Conservation (phyloP, 2,329 filamentous ascomycete species). For the Diaporthe citri region DNA sequence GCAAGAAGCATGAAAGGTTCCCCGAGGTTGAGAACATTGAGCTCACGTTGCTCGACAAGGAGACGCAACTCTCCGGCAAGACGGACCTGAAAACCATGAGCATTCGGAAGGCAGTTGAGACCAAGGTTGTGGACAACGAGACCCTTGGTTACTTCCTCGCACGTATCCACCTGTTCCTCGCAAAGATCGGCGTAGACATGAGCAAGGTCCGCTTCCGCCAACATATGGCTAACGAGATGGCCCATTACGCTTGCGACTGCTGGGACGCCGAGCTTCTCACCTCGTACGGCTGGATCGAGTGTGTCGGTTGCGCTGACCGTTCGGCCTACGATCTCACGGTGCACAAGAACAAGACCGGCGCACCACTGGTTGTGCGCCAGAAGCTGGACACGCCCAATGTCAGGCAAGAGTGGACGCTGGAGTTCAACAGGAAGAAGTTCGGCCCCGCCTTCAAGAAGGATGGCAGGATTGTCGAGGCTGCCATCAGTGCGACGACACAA, state of each 20-base stretch:
- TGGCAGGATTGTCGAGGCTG: conserved; percentile 85
- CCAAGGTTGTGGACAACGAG: conserved; percentile 92
- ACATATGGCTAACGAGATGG: conserved; percentile 85
- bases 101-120: conserved; percentile 87
- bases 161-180: conserved; percentile 90
- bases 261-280: conserved; percentile 97
- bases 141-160: conserved; percentile 98
- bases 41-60: conserved; percentile 84
- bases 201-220: conserved; percentile 95
- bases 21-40: conserved; percentile 85
- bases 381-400: conserved; percentile 81
- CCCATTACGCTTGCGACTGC: conserved; percentile 96
- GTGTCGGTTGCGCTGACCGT: conserved; percentile 95
- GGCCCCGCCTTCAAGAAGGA: conserved; percentile 97
- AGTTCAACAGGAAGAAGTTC: conserved; percentile 95
- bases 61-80: conserved; percentile 88
- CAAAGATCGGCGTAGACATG: conserved; percentile 88
- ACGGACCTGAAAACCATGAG: conserved; percentile 79
- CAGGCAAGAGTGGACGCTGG: conserved; percentile 88
- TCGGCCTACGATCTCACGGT: conserved; percentile 95
- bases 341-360: conserved; percentile 92
- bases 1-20: conserved; percentile 95
- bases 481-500: conserved; percentile 78
- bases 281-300: conserved; percentile 97
- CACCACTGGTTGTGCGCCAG: conserved; percentile 87